phyloP scores from a whole-genome alignment of 805 yeast genomes.

The Candida loeiensis region DNA sequence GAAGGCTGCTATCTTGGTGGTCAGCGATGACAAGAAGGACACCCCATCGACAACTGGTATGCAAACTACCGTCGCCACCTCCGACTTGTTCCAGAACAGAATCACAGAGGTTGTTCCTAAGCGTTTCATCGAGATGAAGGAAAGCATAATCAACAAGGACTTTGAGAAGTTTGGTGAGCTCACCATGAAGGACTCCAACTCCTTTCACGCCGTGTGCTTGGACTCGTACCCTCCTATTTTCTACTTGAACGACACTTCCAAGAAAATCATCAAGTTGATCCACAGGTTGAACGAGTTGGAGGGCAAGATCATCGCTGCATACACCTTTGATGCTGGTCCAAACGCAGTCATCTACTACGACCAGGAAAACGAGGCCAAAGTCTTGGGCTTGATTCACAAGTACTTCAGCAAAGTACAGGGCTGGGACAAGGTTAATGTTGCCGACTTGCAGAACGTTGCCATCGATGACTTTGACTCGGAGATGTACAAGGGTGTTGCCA shows the following conservation, averaged over 20 bases:
- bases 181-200: slow-evolving; percentile 95
- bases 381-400: slow-evolving; percentile 66
- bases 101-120: slow-evolving; percentile 79
- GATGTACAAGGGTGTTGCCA: slow-evolving; percentile 68
- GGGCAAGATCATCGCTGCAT: slow-evolving; percentile 80
- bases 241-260: slow-evolving; percentile 85
- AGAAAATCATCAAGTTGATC: slow-evolving; percentile 70
- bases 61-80: slow-evolving; percentile 91
- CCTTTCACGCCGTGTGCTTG: slow-evolving; percentile 96
- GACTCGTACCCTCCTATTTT: slow-evolving; percentile 96
- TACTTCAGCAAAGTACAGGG: slow-evolving; percentile 61
- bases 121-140: slow-evolving; percentile 76
- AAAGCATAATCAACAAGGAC: slow-evolving; percentile 68
- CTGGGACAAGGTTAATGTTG: slow-evolving; percentile 48
- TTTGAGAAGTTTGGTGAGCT: slow-evolving; percentile 80
- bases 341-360: slow-evolving; percentile 94
- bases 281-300: slow-evolving; percentile 70
- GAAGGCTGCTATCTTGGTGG: slow-evolving; percentile 88
- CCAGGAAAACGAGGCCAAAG: slow-evolving; percentile 64
- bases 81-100: slow-evolving; percentile 81
- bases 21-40: slow-evolving; percentile 89
- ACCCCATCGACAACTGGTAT: slow-evolving; percentile 93
- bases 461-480: slow-evolving; percentile 46
- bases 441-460: slow-evolving; percentile 18
- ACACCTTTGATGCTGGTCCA: slow-evolving; percentile 99